Percentiles rank a stretch among this genome's conserved stretches.
Conservation (phyloP, 2,329 filamentous ascomycete genomes). For the Diatrype stigma region DNA sequence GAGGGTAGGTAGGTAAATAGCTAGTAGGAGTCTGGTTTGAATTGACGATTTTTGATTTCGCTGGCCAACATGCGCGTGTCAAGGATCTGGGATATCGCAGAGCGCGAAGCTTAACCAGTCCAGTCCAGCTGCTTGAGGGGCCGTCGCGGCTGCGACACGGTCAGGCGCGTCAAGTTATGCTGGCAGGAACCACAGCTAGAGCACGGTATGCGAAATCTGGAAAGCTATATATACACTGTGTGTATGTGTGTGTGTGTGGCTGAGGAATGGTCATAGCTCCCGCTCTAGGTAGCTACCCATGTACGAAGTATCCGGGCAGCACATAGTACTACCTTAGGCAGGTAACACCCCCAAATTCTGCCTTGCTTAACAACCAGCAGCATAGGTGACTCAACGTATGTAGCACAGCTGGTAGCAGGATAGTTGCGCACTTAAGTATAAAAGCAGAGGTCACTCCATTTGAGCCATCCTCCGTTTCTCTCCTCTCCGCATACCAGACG, state of each 20-base stretch:
- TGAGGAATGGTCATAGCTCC: background rate
- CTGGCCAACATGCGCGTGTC: background rate
- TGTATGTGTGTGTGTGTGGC: background rate
- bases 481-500: background rate
- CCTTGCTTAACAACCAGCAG: conserved; percentile 28
- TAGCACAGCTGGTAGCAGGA: background rate
- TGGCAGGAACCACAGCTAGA: background rate
- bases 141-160: background rate
- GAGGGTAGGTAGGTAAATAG: background rate
- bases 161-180: background rate
- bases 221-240: background rate
- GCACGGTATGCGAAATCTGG: background rate
- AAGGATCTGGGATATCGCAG: background rate
- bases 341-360: conserved; percentile 19
- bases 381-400: background rate
- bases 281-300: too few species aligned
- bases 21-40: background rate
- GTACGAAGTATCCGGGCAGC: too few species aligned
- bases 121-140: background rate
- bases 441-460: background rate
- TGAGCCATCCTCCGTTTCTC: background rate
- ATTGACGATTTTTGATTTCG: background rate
- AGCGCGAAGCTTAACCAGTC: background rate
- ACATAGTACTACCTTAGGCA: too few species aligned
- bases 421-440: background rate